A percentile compares a stretch with the other conserved stretches of the same genome.
phyloP scores from a whole-genome alignment of 1,139 yeast species.

The Meyerozyma sp. region DNA sequence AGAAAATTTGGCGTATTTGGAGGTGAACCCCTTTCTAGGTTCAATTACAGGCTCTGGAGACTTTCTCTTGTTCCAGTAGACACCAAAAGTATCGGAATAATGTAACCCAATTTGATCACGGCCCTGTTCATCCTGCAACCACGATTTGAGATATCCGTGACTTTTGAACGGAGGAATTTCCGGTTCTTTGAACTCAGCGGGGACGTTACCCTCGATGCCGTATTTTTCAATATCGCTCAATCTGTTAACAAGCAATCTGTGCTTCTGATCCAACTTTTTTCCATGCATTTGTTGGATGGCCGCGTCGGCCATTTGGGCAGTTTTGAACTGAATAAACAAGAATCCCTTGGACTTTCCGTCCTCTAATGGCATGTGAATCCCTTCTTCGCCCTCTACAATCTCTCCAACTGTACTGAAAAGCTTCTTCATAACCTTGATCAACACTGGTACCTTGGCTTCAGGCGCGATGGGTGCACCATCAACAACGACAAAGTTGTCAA shows the following conservation, averaged over 20 bases:
- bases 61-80: slow-evolving; percentile 80
- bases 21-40: slow-evolving; percentile 80
- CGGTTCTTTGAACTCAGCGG: slow-evolving; percentile 67
- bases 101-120: slow-evolving; percentile 89
- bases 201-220: slow-evolving; percentile 63
- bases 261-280: slow-evolving; percentile 90
- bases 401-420: slow-evolving; percentile 68
- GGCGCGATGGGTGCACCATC: slow-evolving; percentile 98
- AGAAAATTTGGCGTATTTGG: slow-evolving; percentile 83
- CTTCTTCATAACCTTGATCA: slow-evolving; percentile 81
- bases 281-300: slow-evolving; percentile 81
- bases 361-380: slow-evolving; percentile 77
- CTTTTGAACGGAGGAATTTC: slow-evolving; percentile 63
- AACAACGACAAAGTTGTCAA: slow-evolving; percentile 78
- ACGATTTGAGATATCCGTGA: slow-evolving; percentile 77
- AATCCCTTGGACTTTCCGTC: slow-evolving; percentile 82
- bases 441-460: slow-evolving; percentile 76
- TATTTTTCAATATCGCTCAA: slow-evolving; percentile 80
- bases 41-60: slow-evolving; percentile 76
- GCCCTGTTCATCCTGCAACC: slow-evolving; percentile 87
- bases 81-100: slow-evolving; percentile 74
- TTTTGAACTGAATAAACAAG: slow-evolving; percentile 77
- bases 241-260: slow-evolving; percentile 79
- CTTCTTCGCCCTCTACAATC: slow-evolving; percentile 60
- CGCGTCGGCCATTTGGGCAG: slow-evolving; percentile 61